Evolutionary conservation across 768 basidiomycete species (phyloP), one percentile per base, ranked within the genome.

Genomic region (Clavulina sp.): DNA sequence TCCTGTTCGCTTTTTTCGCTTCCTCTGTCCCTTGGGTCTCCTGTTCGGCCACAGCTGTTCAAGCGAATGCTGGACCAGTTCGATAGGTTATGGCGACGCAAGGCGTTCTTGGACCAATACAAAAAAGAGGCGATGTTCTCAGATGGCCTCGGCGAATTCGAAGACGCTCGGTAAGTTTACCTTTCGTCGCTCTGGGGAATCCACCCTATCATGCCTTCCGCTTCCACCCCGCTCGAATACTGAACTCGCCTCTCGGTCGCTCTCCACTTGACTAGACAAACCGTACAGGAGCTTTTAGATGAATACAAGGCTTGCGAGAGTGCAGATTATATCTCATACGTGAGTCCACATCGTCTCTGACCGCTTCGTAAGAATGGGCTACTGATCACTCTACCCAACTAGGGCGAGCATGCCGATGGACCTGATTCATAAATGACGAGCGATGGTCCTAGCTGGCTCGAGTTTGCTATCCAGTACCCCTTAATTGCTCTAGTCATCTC

Each of bases 261-360:
- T n/a, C n/a, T n/a, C n/a, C n/a, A n/a, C n/a, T n/a, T n/a, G n/a
- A n/a, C n/a, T n/a, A 88, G 87, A 53, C 85, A 83, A 4, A 85
- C 83, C 19, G 86, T 84, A 29, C 82, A 87, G 50, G 86, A 89
- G 59, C 66, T 95, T 18, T 67, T 91, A 58, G 86, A 89, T 57
- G 93, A 96, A 63, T 97, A 96, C 68, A 83, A 85, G 60, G 92
- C 93, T 49, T 93, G 89, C 65, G 92, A 97, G 68, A 91, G 81
- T 61, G 74, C 86, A 6, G 87, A 93, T 61, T 97, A 97, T 65
- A 88, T 96, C 58, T 76, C 82, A 59, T 86, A 87, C 62, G 84
- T 81, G 53, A 53, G 81, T 72, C 16, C 34, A 38, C 19, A 38
- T n/a, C n/a, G n/a, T n/a, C n/a, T n/a, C n/a, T n/a, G n/a, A n/a